Percentiles rank a stretch among this genome's conserved stretches.
Evolutionary conservation across 257 asterid species (phyloP).

Genomic region (Asclepias syriaca): DNA sequence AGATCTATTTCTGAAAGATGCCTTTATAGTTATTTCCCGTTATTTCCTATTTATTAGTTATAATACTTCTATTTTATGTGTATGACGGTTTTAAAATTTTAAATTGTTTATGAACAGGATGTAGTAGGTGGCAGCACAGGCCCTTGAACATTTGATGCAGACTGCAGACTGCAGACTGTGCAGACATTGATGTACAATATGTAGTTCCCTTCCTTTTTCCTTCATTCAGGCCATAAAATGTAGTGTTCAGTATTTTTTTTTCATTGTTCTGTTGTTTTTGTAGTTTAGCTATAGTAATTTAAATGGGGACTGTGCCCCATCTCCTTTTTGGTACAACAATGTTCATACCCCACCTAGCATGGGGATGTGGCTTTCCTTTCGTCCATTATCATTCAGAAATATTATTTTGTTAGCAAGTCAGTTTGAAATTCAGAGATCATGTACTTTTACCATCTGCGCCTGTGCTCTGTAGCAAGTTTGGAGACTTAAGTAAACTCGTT

Average conservation of each 20-base stretch:
- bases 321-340: not conserved
- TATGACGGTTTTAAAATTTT: not conserved
- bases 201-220: not conserved
- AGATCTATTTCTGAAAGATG: not conserved
- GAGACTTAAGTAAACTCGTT: too few species aligned
- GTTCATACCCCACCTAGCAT: not conserved
- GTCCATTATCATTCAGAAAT: not conserved
- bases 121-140: slow-evolving; percentile 13
- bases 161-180: not conserved
- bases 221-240: slow-evolving; percentile 6
- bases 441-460: not conserved
- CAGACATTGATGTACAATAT: slow-evolving; percentile 9
- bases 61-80: not conserved
- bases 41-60: not conserved
- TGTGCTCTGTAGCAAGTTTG: not conserved
- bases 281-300: not conserved
- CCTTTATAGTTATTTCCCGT: not conserved
- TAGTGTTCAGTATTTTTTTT: slow-evolving; percentile 7
- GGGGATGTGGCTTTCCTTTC: not conserved
- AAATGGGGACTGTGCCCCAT: not conserved
- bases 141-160: slow-evolving; percentile 5
- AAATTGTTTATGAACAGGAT: slow-evolving; percentile 13
- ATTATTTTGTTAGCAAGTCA: not conserved
- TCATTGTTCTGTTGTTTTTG: slow-evolving; percentile 6
- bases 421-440: not conserved